Conservation (phyloP, 2,329 filamentous ascomycete genomes). For the Rutstroemia sydowiana region DNA sequence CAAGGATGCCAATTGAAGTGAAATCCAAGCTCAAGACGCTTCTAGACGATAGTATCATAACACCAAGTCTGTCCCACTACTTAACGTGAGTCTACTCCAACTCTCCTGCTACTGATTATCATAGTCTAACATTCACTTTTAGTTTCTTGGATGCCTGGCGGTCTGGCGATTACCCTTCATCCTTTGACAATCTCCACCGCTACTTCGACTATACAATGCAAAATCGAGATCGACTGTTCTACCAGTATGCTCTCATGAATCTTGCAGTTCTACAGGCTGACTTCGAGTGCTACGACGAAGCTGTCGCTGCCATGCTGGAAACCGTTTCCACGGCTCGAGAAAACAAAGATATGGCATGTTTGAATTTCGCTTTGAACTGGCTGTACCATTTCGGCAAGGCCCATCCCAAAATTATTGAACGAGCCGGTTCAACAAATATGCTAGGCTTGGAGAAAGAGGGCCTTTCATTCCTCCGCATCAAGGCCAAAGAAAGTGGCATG, state of each 20-base stretch:
- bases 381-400: constrained; percentile 88
- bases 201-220: constrained; percentile 98
- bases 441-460: constrained; percentile 74
- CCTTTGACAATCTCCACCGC: constrained; percentile 84
- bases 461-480: constrained; percentile 73
- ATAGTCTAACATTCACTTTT: constrained; percentile 16
- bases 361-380: constrained; percentile 96
- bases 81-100: constrained; percentile 44
- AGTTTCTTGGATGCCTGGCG: constrained; percentile 90
- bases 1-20: constrained; percentile 68
- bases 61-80: constrained; percentile 70
- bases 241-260: constrained; percentile 92
- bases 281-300: constrained; percentile 85
- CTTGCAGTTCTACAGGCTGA: constrained; percentile 90
- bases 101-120: not conserved
- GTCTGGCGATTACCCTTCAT: constrained; percentile 79
- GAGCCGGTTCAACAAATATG: constrained; percentile 64
- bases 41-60: constrained; percentile 56
- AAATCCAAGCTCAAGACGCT: constrained; percentile 63
- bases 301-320: constrained; percentile 89
- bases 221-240: constrained; percentile 72
- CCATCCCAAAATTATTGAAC: constrained; percentile 66
- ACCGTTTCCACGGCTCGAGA: constrained; percentile 91
- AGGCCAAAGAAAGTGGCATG: constrained; percentile 80
- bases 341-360: constrained; percentile 82